Evolutionary conservation across 306 rosid genomes (phyloP), one percentile per base, ranked within the genome.

Genomic region (Vachellia pachyceras): DNA sequence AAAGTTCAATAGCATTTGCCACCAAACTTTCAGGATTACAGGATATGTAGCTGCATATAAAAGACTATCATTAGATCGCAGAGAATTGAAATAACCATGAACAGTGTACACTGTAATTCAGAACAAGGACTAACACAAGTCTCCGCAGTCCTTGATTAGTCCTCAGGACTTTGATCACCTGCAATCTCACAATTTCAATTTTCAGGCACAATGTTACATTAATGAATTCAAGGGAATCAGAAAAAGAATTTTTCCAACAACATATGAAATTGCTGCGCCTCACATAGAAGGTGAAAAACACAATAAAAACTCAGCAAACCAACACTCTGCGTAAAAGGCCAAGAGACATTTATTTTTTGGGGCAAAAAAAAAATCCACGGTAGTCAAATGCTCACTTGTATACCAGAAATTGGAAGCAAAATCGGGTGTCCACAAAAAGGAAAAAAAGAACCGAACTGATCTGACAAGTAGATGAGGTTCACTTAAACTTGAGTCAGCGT

Each of bases 1-100:
- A 95, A 55, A 95, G 97, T 84, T 95, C 98, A 25, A 95, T 93
- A 18, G 99, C 94, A 87, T 95, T 95, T 74, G 99, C 98, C 81
- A 93, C 97, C 86, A 95, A 85, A 77, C 86, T 93, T 70, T 93
- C 99, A 52, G 99, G 98, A 86, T 93, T 95, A 82, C 98, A 95
- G 77, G 99, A 95, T 86, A 95, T 95, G 85, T 95, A 95, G 70
- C 99, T 95, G 88, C 86, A 91, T 81, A 86, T 79, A 85, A 60
- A 50, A 47, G 64, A 29, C 13, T 64, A 73, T 40, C 78, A 63
- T 90, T 69, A 82, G 81, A 73, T 85, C 64, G 42, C 35, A 66
- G 14, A n/a, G 18, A 60, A 65, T 22, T 46, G 13, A 52, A 67
- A 17, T 60, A 22, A 55, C 76, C 42, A 20, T 63, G 6, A 77